Conservation (phyloP, 2,329 filamentous ascomycete species). For the Aspergillus flavus region DNA sequence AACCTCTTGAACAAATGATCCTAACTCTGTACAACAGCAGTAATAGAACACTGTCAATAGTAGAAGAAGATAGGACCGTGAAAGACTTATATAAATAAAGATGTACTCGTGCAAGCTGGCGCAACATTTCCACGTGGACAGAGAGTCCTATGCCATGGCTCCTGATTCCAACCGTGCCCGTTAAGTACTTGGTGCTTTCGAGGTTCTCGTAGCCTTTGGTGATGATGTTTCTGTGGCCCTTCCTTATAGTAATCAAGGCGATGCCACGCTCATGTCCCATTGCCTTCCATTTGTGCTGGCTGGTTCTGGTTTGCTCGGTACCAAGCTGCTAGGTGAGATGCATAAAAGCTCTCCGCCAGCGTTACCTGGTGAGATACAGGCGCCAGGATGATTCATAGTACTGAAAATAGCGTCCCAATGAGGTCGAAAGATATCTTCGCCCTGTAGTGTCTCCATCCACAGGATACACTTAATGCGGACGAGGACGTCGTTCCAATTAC, state of each 20-base stretch:
- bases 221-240: neutral
- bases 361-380: neutral
- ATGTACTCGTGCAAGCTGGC: neutral
- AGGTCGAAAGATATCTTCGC: conserved; percentile 19
- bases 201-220: neutral
- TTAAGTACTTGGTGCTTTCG: neutral
- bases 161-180: neutral
- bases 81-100: neutral
- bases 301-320: neutral
- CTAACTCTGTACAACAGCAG: neutral
- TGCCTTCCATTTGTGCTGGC: neutral
- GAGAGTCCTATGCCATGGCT: neutral
- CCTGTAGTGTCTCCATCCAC: conserved; percentile 23
- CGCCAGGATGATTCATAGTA: neutral
- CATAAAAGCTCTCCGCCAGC: neutral
- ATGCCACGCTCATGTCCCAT: neutral
- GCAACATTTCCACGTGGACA: neutral
- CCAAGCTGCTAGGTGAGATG: neutral
- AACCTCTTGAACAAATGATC: neutral
- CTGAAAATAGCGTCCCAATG: conserved; percentile 24
- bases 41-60: neutral
- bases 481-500: conserved; percentile 13
- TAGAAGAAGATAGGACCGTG: neutral
- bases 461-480: conserved; percentile 20
- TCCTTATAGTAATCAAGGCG: neutral